These are phyloP conservation scores for Raddia guianensis DNA, from an alignment of 176 grass and related monocot genomes.

Conservation along the genomic window DNA sequence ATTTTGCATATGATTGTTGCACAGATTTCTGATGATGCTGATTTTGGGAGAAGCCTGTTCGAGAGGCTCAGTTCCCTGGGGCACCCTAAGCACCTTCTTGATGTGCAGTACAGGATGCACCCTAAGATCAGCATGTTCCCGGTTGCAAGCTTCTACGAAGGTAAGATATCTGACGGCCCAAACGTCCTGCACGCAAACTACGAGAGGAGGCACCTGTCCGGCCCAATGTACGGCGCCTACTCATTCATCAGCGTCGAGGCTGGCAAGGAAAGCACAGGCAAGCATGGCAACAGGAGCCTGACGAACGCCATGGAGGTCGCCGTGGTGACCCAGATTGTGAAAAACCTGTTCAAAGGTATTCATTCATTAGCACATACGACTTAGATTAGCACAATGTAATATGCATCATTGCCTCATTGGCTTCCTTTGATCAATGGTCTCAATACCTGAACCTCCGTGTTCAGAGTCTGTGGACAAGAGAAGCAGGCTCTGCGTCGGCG, in stretches of 20 bases:
- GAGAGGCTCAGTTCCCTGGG: slow-evolving; percentile 62
- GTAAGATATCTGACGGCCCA: slow-evolving; percentile 43
- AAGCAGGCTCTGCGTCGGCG: slow-evolving; percentile 37
- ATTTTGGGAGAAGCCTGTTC: slow-evolving; percentile 71
- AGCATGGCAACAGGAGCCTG: slow-evolving; percentile 35
- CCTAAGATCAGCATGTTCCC: slow-evolving; percentile 80
- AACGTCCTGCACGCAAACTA: slow-evolving; percentile 59
- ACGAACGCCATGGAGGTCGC: slow-evolving; percentile 65
- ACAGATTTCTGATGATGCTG: slow-evolving; percentile 54
- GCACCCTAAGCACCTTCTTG: slow-evolving; percentile 67
- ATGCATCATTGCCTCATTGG: neutral
- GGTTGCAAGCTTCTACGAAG: slow-evolving; percentile 45
- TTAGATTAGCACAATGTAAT: no score
- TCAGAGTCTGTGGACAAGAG: slow-evolving; percentile 29
- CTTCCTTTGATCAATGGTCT: neutral
- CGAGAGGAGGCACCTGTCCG: slow-evolving; percentile 33
- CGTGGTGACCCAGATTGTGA: slow-evolving; percentile 46
- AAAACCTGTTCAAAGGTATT: slow-evolving; percentile 54
- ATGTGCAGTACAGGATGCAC: slow-evolving; percentile 87
- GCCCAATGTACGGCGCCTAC: slow-evolving; percentile 62
- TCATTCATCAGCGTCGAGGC: slow-evolving; percentile 70
- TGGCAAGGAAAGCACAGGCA: slow-evolving; percentile 52
- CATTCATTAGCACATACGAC: no score
- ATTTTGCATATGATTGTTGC: neutral
- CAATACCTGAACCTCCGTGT: no score